Conservation (phyloP, 306 rosid genomes). For the Quercus cerris region DNA sequence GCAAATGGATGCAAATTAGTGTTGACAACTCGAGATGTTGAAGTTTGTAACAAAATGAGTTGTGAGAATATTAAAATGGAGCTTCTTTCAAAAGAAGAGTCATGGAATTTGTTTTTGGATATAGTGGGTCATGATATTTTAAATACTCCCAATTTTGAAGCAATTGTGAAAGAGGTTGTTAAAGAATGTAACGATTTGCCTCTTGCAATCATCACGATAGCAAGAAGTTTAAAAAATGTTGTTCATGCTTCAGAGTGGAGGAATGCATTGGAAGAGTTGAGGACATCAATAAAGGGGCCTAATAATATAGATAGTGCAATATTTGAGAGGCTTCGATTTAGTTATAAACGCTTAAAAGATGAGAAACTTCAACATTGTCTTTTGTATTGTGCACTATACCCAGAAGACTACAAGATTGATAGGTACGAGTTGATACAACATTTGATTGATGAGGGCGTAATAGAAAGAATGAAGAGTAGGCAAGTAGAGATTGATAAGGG, state of each 20-base stretch:
- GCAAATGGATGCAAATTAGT: background rate
- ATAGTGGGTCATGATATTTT: background rate
- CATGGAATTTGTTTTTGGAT: slow-evolving; percentile 15
- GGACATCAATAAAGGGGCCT: background rate
- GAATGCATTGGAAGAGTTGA: slow-evolving; percentile 9
- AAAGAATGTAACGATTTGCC: background rate
- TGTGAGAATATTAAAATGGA: too few relatives aligned
- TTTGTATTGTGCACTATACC: slow-evolving; percentile 24
- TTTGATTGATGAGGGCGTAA: slow-evolving; percentile 24
- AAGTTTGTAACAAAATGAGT: too few relatives aligned
- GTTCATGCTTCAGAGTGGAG: slow-evolving; percentile 8
- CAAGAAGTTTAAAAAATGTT: slow-evolving; percentile 5
- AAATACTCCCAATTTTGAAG: background rate
- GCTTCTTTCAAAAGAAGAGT: background rate
- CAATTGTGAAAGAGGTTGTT: background rate
- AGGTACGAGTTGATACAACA: slow-evolving; percentile 24
- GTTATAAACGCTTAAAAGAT: slow-evolving; percentile 12
- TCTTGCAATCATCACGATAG: slow-evolving; percentile 18
- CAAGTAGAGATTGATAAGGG: slow-evolving; percentile 22
- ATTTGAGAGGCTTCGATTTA: slow-evolving; percentile 11
- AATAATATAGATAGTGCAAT: slow-evolving; percentile 30
- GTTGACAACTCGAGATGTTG: too few relatives aligned
- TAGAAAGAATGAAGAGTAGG: slow-evolving; percentile 21
- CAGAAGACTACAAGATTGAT: slow-evolving; percentile 26
- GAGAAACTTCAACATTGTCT: background rate